Base-by-base conservation (phyloP, 139 green algal species). In the Coelastrella sp. region DNA sequence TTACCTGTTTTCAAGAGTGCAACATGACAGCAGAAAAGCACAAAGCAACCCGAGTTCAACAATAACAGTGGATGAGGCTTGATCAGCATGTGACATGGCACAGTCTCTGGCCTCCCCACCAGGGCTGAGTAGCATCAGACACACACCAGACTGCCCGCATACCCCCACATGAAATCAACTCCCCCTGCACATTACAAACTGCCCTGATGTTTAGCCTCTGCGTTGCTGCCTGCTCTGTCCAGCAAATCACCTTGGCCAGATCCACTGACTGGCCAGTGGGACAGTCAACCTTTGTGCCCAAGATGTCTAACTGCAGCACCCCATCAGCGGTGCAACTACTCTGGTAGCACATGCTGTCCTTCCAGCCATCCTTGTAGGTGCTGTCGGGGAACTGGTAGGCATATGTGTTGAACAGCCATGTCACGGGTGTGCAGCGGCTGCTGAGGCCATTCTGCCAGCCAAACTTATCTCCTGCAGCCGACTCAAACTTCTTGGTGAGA, bases 401-500 rank as follows among this genome's bases (percentile, higher is more conserved):
- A 70, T 82, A 90, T 19, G 49, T 79, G 81, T 83, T 91, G 86
- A 92, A 94, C 8, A 80, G 74, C 85, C 89, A 94, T 0, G 89
- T 90, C 0, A 92, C 86, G 0, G 92, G 92, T 8, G 90, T 24
- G 89, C 92, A 94, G 59, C 89, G 89, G 86, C 59, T 70, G 19
- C 27, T 59, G 11, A 73, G 65, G 66, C 89, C 89, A 49, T 75
- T 82, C 81, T 81, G 86, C 92, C 92, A 94, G 59, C 92, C 92
- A 66, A 94, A 94, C 59, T 92, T 91, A 63, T 92, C 86, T 27
- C 89, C 85, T 20, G 82, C 73, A 35, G 89, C 75, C 14, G 89
- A 73, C 35, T 68, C 58, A 68, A 89, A 92, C 56, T 81, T 73
- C 1, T 7, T 19, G 4, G 24, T 66, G 7, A 91, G 82, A 82